Percentiles rank a stretch among this genome's conserved stretches.
phyloP scores from a whole-genome alignment of 1,284 basidiomycete genomes.

The Dichomitus squalens region DNA sequence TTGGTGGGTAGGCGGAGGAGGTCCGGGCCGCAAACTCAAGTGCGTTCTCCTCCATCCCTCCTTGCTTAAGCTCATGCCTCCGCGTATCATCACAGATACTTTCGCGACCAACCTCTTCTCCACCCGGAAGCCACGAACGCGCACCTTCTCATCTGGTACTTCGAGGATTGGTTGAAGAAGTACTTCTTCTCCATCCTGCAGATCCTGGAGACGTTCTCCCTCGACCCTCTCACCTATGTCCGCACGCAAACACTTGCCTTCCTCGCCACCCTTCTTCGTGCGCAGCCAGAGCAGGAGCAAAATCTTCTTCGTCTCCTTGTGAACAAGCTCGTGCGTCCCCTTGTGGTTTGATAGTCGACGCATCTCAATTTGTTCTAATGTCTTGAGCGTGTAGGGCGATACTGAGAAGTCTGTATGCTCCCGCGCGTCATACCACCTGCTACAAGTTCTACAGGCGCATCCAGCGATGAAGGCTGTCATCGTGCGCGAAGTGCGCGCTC shows the following conservation, averaged over 20 bases:
- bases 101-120: slow-evolving; percentile 87
- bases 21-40: slow-evolving; percentile 80
- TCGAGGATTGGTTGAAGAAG: slow-evolving; percentile 97
- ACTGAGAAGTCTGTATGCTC: slow-evolving; percentile 88
- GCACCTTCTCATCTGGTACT: slow-evolving; percentile 84
- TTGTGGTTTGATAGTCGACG: too few species aligned
- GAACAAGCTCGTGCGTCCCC: slow-evolving; percentile 81
- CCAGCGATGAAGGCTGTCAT: slow-evolving; percentile 94
- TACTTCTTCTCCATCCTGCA: slow-evolving; percentile 95
- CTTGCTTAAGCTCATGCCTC: not conserved
- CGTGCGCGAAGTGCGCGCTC: slow-evolving; percentile 83
- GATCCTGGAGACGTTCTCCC: slow-evolving; percentile 86
- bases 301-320: slow-evolving; percentile 91
- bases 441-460: slow-evolving; percentile 89
- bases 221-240: slow-evolving; percentile 89
- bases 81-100: slow-evolving; percentile 60
- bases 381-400: slow-evolving; percentile 72
- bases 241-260: slow-evolving; percentile 62
- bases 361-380: too few species aligned
- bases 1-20: slow-evolving; percentile 96
- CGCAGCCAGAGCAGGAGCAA: slow-evolving; percentile 97
- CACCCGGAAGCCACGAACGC: slow-evolving; percentile 73
- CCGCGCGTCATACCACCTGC: slow-evolving; percentile 86
- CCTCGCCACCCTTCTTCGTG: slow-evolving; percentile 80
- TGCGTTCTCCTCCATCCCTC: slow-evolving; percentile 40